Evolutionary conservation across 2,329 filamentous ascomycete genomes (phyloP).

Genomic region (Colletotrichum sp.): DNA sequence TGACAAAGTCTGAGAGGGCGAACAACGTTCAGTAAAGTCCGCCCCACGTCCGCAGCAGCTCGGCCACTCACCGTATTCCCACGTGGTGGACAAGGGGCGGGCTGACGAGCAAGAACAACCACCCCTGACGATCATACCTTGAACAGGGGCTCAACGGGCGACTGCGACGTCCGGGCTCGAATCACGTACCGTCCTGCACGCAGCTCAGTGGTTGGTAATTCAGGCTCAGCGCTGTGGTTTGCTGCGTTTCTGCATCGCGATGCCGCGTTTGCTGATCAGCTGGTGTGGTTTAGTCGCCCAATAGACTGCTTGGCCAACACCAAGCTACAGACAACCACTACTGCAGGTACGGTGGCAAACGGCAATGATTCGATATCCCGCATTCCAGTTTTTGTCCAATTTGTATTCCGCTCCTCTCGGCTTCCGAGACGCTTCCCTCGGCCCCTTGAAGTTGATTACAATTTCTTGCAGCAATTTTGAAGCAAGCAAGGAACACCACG

Average conservation of each 20-base stretch:
- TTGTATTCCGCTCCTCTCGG: background rate
- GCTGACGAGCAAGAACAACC: background rate
- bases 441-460: constrained; percentile 12
- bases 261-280: background rate
- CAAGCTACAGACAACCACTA: background rate
- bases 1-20: background rate
- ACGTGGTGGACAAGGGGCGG: constrained; percentile 17
- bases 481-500: background rate
- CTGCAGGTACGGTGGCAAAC: constrained; percentile 10
- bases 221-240: background rate
- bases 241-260: background rate
- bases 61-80: constrained; percentile 10
- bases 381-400: background rate
- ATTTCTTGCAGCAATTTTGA: background rate
- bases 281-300: background rate
- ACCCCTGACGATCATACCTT: constrained; percentile 20
- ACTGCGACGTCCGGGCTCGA: background rate
- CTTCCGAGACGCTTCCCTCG: constrained; percentile 2
- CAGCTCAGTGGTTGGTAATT: background rate
- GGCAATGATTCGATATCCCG: background rate
- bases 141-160: constrained; percentile 1
- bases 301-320: background rate
- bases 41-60: background rate
- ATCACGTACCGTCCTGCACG: background rate
- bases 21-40: background rate